Conservation (phyloP, 345 rosid genomes). For the Citrus australasica region DNA sequence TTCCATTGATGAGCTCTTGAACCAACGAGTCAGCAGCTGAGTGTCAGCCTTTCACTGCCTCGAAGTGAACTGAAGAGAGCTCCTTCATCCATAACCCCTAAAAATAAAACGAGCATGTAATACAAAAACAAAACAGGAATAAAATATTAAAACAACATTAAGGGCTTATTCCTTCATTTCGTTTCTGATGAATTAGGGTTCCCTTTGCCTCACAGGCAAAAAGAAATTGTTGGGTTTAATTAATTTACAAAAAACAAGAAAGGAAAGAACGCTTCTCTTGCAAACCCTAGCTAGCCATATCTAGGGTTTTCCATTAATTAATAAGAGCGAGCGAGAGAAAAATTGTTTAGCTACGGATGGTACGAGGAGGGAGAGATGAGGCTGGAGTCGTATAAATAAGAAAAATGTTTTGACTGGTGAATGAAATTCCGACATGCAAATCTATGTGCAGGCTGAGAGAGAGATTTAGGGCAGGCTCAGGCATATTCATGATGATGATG, state of each 20-base stretch:
- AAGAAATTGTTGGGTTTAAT: neutral
- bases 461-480: constrained; percentile 5
- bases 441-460: constrained; percentile 8
- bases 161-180: neutral
- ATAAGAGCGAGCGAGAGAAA: neutral
- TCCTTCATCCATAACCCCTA: constrained; percentile 14
- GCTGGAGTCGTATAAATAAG: constrained; percentile 4
- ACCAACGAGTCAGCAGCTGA: constrained; percentile 49
- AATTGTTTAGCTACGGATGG: neutral
- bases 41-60: constrained; percentile 25
- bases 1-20: constrained; percentile 31
- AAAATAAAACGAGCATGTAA: neutral
- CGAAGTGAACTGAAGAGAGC: constrained; percentile 46
- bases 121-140: neutral
- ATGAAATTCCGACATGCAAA: neutral
- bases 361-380: neutral
- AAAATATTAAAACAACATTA: neutral
- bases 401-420: neutral
- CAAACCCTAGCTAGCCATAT: neutral
- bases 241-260: neutral
- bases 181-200: neutral
- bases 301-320: neutral
- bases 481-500: neutral
- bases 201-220: neutral
- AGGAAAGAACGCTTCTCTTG: neutral